Conservation (phyloP, 768 basidiomycete species). For the Infundibulicybe gibba region DNA sequence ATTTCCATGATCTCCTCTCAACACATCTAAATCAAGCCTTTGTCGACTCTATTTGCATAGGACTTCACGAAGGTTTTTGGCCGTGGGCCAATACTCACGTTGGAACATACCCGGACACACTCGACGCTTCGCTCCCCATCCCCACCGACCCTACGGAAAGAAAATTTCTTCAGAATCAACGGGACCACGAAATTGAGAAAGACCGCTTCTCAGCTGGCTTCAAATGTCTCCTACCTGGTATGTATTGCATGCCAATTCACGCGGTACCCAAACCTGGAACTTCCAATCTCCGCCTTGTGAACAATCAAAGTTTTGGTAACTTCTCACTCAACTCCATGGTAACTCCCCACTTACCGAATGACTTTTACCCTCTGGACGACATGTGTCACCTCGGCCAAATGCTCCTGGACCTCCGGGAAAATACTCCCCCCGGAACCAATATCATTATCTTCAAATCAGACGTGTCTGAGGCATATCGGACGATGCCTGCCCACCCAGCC, state of each 20-base stretch:
- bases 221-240: no score
- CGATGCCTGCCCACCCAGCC: conserved; percentile 31
- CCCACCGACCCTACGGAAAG: not conserved
- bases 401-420: not conserved
- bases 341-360: not conserved
- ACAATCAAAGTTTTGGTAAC: conserved; percentile 22
- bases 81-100: no score
- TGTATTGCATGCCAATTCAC: no score
- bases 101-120: conserved; percentile 8
- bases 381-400: not conserved
- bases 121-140: conserved; percentile 5
- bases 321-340: conserved; percentile 19
- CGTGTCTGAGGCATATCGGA: conserved; percentile 31
- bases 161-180: conserved; percentile 4
- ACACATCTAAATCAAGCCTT: no score
- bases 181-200: no score
- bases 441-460: conserved; percentile 31
- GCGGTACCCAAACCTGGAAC: no score
- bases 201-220: conserved; percentile 22
- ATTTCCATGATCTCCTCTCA: conserved; percentile 12
- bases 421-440: not conserved
- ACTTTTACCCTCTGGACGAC: not conserved
- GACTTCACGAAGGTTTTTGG: conserved; percentile 26
- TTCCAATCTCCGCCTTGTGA: conserved; percentile 24
- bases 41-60: no score